Evolutionary conservation across 495 filamentous ascomycete species (phyloP).

Genomic region (Trichoderma gamsii): DNA sequence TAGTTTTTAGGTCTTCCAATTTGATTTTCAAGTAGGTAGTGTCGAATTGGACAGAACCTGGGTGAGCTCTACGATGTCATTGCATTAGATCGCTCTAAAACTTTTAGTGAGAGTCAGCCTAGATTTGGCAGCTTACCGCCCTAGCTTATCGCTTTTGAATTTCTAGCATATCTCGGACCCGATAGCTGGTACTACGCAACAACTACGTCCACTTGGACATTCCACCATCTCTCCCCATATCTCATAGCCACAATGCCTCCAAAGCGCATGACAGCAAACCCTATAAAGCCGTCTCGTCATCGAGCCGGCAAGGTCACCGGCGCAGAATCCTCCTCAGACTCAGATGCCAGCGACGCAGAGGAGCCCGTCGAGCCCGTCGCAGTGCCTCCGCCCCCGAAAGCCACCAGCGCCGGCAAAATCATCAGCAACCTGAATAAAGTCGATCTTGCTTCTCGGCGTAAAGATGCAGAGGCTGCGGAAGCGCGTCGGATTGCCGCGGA

Average conservation of each 20-base stretch:
- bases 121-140: not conserved
- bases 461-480: constrained; percentile 38
- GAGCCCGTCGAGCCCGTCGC: constrained; percentile 28
- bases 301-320: constrained; percentile 76
- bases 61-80: too few species aligned
- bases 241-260: constrained; percentile 61
- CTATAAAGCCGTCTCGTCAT: constrained; percentile 72
- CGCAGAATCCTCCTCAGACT: constrained; percentile 62
- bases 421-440: constrained; percentile 59
- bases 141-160: constrained; percentile 7
- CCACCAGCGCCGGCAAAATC: constrained; percentile 51
- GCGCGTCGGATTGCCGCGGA: constrained; percentile 39
- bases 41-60: too few species aligned
- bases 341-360: constrained; percentile 51
- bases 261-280: constrained; percentile 94
- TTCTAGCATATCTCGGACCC: not conserved
- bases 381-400: constrained; percentile 52
- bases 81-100: too few species aligned
- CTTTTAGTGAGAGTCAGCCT: not conserved
- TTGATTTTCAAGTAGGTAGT: too few species aligned
- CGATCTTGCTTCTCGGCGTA: constrained; percentile 51
- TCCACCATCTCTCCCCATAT: not conserved
- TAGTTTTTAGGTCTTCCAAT: too few species aligned
- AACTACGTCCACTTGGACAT: not conserved
- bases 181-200: not conserved